Evolutionary conservation across 2,329 filamentous ascomycete genomes (phyloP), one percentile per base, ranked within the genome.

Genomic region (Stagonosporopsis rhizophila): DNA sequence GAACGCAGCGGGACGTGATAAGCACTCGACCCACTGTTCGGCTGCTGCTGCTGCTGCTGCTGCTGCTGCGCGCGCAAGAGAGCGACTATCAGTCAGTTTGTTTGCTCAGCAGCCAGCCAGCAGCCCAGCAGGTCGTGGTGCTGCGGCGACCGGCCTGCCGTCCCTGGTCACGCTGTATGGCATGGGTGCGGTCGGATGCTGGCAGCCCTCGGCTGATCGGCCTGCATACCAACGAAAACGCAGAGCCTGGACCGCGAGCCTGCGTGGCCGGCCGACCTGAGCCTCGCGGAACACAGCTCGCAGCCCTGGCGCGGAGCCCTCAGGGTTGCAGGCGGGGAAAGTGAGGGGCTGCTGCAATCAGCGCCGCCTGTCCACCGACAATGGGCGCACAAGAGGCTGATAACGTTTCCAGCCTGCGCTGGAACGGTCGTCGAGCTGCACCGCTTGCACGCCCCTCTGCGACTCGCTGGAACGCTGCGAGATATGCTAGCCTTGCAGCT

Each of bases 401-500:
- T 50, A 50, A 50, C 52, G 52, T 50, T 56, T 46, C 52, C 45
- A 56, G 40, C 15, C 23, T 37, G 40, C 45, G 20, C 17, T 48
- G 46, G 27, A 56, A 46, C 52, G 34, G 40, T 50, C n/a, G 39
- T 11, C 38, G 40, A 28, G 40, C 40, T 56, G 52, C 52, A 50
- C 20, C 28, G 32, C 32, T 23, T 37, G 52, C 52, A 14, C 35
- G 38, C 30, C 23, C 20, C 30, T 20, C 50, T 56, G 45, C 58
- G 48, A 60, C 58, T 56, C 53, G 44, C 55, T 55, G 46, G 34
- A 12, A 23, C 38, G 22, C 55, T 66, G 62, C 64, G 56, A 51
- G 50, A 58, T 58, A 53, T 28, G 32, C 60, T 67, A 66, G 66
- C 44, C 49, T 49, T 52, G 41, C 48, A 44, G 32, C 51, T 55